A percentile compares a stretch with the other conserved stretches of the same genome.
Conservation (phyloP, 495 filamentous ascomycete species). For the Trichoderma asperelloides region DNA sequence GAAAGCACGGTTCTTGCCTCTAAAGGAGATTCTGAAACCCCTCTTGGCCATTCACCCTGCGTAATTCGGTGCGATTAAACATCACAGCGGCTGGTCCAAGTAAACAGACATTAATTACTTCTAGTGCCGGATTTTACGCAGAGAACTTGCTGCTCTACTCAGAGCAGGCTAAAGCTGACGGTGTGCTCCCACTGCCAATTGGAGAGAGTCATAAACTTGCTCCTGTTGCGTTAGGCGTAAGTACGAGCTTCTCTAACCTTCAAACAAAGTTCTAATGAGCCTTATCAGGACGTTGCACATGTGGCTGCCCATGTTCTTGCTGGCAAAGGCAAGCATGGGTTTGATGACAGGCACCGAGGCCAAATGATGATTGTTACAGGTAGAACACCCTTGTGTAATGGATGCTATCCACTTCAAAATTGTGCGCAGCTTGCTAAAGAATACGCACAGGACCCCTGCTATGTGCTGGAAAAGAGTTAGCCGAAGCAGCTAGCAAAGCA, state of each 20-base stretch:
- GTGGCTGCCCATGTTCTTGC: conserved; percentile 44
- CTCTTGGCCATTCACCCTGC: conserved; percentile 37
- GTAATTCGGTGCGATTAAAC: conserved; percentile 37
- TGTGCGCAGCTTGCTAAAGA: background rate
- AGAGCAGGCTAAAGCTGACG: conserved; percentile 35
- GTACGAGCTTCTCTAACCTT: conserved; percentile 9
- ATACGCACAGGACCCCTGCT: conserved; percentile 38
- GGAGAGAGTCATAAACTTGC: conserved; percentile 45
- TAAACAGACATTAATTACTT: background rate
- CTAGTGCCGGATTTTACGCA: conserved; percentile 44
- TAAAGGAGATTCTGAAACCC: conserved; percentile 36
- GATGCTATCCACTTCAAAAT: background rate
- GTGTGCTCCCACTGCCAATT: conserved; percentile 40
- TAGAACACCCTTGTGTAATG: conserved; percentile 9
- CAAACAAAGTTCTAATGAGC: background rate
- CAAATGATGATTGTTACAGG: conserved; percentile 48
- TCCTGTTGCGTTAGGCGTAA: conserved; percentile 40
- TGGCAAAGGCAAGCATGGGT: conserved; percentile 45
- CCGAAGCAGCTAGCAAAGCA: conserved; percentile 39
- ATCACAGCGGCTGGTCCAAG: background rate
- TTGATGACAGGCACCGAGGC: conserved; percentile 45
- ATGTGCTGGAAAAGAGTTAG: conserved; percentile 41
- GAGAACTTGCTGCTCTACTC: conserved; percentile 48
- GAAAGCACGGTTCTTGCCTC: conserved; percentile 34
- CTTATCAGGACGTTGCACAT: conserved; percentile 36